phyloP scores from a whole-genome alignment of 768 basidiomycete species.

The Suillus hirtellus region DNA sequence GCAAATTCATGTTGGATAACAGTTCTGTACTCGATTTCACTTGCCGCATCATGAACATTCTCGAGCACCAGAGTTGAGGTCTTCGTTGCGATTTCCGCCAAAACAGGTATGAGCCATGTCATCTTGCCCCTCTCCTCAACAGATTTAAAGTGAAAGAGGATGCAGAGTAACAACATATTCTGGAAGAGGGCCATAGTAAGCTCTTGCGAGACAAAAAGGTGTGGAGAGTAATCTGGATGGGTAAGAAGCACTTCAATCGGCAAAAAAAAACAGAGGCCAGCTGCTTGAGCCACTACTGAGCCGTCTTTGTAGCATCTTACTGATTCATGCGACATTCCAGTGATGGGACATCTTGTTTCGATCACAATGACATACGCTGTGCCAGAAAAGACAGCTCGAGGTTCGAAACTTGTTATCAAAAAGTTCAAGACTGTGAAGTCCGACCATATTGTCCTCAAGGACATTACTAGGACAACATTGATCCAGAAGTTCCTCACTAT shows the following conservation, averaged over 20 bases:
- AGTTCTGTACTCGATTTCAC: conserved; percentile 91
- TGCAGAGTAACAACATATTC: conserved; percentile 83
- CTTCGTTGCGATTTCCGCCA: conserved; percentile 79
- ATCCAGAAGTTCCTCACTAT: too few species aligned
- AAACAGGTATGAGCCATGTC: conserved; percentile 77
- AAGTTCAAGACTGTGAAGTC: too few species aligned
- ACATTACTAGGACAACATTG: too few species aligned
- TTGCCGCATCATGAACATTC: conserved; percentile 77
- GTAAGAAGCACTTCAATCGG: conserved; percentile 87
- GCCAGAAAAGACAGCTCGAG: too few species aligned
- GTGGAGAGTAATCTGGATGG: conserved; percentile 67
- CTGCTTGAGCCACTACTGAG: conserved; percentile 82
- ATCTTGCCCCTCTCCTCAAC: conserved; percentile 57
- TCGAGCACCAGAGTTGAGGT: conserved; percentile 86
- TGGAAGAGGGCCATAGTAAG: conserved; percentile 73
- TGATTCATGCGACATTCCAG: conserved; percentile 41
- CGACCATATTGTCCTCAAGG: too few species aligned
- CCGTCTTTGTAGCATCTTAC: too few species aligned
- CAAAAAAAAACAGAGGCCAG: conserved; percentile 72
- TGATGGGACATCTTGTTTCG: too few species aligned
- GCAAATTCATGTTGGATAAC: conserved; percentile 86
- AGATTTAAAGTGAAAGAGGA: conserved; percentile 78
- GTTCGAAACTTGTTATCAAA: too few species aligned
- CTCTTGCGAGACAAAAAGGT: conserved; percentile 53
- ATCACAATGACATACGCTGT: too few species aligned